Evolutionary conservation across 257 asterid genomes (phyloP).

Genomic region (Penstemon barbatus): DNA sequence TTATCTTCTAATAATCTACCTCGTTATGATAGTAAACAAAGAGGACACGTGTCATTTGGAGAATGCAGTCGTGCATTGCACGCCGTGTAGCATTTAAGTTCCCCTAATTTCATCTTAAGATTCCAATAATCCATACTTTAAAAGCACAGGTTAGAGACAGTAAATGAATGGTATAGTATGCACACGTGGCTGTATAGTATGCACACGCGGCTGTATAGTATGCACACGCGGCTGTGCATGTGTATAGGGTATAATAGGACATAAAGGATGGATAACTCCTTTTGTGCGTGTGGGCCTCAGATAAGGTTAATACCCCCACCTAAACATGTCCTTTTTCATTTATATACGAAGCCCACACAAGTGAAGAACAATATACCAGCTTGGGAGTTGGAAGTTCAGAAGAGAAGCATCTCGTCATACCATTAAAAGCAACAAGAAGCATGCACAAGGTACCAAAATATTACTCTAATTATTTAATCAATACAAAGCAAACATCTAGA

Average conservation of each 20-base stretch:
- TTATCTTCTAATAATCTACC: no score
- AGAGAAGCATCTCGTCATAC: background rate
- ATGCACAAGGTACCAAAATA: background rate
- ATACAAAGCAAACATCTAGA: constrained; percentile 8
- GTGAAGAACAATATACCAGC: background rate
- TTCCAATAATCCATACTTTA: no score
- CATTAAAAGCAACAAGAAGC: background rate
- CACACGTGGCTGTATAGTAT: no score
- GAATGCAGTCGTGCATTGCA: no score
- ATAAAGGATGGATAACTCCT: constrained; percentile 1
- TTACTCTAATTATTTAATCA: background rate
- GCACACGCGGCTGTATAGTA: no score
- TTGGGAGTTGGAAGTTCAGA: background rate
- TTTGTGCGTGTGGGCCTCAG: background rate
- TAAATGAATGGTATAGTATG: no score
- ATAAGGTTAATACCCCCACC: background rate
- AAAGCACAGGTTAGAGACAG: no score
- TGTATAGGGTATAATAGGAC: background rate
- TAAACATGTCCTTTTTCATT: constrained; percentile 1
- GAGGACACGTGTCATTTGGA: no score
- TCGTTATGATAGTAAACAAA: no score
- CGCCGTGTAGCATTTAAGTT: no score
- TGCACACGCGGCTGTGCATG: background rate
- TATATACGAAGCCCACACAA: constrained; percentile 9
- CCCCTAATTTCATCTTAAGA: no score